Conservation (phyloP, 2,329 filamentous ascomycete genomes). For the Bipolaris zeicola region DNA sequence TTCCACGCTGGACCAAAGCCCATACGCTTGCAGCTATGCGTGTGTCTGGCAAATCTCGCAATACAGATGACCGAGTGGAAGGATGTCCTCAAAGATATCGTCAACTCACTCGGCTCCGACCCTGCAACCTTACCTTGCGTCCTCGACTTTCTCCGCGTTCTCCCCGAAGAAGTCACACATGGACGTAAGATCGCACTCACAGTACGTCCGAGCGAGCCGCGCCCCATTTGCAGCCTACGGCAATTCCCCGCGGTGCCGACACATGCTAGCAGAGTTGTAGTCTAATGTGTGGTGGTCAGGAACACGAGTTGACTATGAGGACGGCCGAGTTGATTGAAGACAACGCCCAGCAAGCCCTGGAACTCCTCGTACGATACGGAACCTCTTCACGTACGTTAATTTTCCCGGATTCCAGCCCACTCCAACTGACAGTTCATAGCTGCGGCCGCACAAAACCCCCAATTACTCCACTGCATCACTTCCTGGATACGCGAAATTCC, state of each 20-base stretch:
- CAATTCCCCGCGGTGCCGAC: slow-evolving; percentile 43
- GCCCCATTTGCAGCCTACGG: slow-evolving; percentile 46
- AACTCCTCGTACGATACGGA: slow-evolving; percentile 85
- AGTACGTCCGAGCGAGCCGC: slow-evolving; percentile 75
- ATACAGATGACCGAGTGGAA: slow-evolving; percentile 98
- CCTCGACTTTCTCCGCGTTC: slow-evolving; percentile 92
- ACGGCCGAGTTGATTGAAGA: slow-evolving; percentile 89
- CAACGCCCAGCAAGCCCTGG: slow-evolving; percentile 86
- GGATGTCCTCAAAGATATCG: slow-evolving; percentile 83
- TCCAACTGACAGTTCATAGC: slow-evolving; percentile 49
- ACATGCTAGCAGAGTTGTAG: slow-evolving; percentile 46
- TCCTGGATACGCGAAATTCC: slow-evolving; percentile 97
- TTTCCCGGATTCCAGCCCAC: background rate
- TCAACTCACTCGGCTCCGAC: slow-evolving; percentile 76
- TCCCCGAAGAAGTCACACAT: slow-evolving; percentile 98
- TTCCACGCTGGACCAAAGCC: slow-evolving; percentile 82
- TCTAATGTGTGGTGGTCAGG: slow-evolving; percentile 63
- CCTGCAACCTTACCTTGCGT: slow-evolving; percentile 83
- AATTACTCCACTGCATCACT: slow-evolving; percentile 91
- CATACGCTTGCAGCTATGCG: slow-evolving; percentile 83
- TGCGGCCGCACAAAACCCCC: slow-evolving; percentile 80
- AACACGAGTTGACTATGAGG: slow-evolving; percentile 88
- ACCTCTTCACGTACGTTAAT: slow-evolving; percentile 79
- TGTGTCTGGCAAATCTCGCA: slow-evolving; percentile 90
- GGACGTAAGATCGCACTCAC: slow-evolving; percentile 99